Percentiles rank a stretch among this genome's conserved stretches.
Evolutionary conservation across 805 yeast species (phyloP).

Genomic region (Saturnispora sanitii): DNA sequence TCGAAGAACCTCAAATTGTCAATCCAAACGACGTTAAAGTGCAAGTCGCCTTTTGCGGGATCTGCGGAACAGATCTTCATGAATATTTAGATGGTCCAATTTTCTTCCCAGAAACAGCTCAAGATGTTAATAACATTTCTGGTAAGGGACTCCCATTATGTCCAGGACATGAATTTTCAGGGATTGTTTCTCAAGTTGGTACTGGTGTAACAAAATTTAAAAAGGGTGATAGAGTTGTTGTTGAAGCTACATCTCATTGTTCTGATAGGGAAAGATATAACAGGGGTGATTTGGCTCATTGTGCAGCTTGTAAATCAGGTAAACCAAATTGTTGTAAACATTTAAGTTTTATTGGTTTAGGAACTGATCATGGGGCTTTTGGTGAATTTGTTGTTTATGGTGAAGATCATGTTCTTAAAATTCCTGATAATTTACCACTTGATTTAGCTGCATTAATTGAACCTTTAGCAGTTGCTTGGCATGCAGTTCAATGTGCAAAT

Average conservation of each 20-base stretch:
- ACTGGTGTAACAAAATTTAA: constrained; percentile 32
- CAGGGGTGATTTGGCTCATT: constrained; percentile 24
- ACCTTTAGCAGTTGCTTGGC: constrained; percentile 54
- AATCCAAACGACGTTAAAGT: constrained; percentile 25
- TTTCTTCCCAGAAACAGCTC: constrained; percentile 32
- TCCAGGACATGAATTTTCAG: constrained; percentile 30
- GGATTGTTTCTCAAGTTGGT: constrained; percentile 33
- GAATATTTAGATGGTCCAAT: constrained; percentile 51
- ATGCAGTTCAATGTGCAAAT: constrained; percentile 42
- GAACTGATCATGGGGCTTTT: constrained; percentile 40
- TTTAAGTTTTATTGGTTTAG: constrained; percentile 39
- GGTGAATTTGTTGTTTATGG: constrained; percentile 33
- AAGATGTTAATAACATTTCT: constrained; percentile 28
- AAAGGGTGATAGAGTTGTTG: constrained; percentile 50
- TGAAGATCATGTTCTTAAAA: constrained; percentile 26
- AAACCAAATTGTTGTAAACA: constrained; percentile 36
- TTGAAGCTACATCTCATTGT: constrained; percentile 53
- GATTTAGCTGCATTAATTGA: constrained; percentile 42
- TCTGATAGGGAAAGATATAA: constrained; percentile 25
- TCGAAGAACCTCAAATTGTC: constrained; percentile 19
- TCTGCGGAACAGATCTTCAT: constrained; percentile 55
- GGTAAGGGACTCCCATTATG: constrained; percentile 27
- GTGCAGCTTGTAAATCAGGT: constrained; percentile 36
- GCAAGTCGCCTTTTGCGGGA: constrained; percentile 41
- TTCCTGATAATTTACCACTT: constrained; percentile 25